Evolutionary conservation across 345 rosid species (phyloP).

Genomic region (Eucalyptus globulus): DNA sequence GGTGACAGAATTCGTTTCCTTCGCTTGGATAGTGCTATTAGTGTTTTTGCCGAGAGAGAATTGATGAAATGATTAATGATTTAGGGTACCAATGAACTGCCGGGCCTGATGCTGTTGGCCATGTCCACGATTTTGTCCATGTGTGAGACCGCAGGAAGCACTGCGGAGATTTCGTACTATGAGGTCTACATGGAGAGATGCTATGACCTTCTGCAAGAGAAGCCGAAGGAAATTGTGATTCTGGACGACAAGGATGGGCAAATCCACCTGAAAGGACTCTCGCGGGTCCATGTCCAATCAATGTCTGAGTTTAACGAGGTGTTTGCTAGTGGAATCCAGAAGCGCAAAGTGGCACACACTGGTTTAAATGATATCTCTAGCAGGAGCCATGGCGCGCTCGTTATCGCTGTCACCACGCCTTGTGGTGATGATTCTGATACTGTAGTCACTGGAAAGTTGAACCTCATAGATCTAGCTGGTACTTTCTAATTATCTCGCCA

Average conservation of each 20-base stretch:
- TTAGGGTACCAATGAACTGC: conserved; percentile 56
- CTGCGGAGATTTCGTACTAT: conserved; percentile 66
- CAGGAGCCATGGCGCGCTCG: conserved; percentile 90
- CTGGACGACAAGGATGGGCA: conserved; percentile 66
- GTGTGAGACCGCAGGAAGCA: conserved; percentile 33
- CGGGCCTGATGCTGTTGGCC: conserved; percentile 67
- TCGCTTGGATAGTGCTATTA: neutral
- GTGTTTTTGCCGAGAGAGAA: neutral
- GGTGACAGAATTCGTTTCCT: neutral
- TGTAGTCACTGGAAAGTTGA: conserved; percentile 53
- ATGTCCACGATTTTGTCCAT: conserved; percentile 53
- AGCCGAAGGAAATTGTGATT: conserved; percentile 44
- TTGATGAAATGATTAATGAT: neutral
- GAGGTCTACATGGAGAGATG: conserved; percentile 93
- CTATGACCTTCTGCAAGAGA: conserved; percentile 64
- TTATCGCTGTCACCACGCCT: conserved; percentile 45
- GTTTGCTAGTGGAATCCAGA: conserved; percentile 42
- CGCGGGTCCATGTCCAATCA: conserved; percentile 40
- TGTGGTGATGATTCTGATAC: conserved; percentile 14
- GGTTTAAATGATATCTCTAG: conserved; percentile 84
- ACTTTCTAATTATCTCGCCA: neutral
- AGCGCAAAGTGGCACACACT: conserved; percentile 77
- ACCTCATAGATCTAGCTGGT: conserved; percentile 96
- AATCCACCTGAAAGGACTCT: conserved; percentile 72
- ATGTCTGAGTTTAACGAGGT: conserved; percentile 49